Evolutionary conservation across 192 early-diverging fungal genomes (phyloP).

Genomic region (Coemansia sp.): DNA sequence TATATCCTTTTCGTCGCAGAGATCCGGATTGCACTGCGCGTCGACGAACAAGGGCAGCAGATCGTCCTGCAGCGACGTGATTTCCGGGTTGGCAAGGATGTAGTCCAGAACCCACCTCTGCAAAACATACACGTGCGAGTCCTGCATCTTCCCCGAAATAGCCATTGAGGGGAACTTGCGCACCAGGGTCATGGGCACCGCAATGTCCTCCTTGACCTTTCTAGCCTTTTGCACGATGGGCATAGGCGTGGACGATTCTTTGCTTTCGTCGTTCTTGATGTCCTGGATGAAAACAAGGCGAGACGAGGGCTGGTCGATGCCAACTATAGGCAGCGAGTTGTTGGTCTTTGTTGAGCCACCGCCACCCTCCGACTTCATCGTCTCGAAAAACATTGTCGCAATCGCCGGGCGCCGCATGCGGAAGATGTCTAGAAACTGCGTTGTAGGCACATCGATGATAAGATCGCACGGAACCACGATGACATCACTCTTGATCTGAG

Average conservation of each 20-base stretch:
- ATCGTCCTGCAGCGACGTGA: conserved; percentile 78
- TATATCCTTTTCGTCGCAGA: conserved; percentile 50
- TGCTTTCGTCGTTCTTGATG: conserved; percentile 1
- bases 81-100: conserved; percentile 62
- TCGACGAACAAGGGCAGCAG: conserved; percentile 85
- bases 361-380: conserved; percentile 69
- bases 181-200: conserved; percentile 57
- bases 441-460: conserved; percentile 80
- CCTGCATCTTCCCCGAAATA: conserved; percentile 78
- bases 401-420: conserved; percentile 78
- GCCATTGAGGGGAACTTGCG: conserved; percentile 77
- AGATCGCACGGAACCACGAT: conserved; percentile 91
- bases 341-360: conserved; percentile 49
- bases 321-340: conserved; percentile 26
- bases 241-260: not conserved
- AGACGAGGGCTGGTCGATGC: conserved; percentile 53
- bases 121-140: conserved; percentile 92
- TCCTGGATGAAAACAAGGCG: conserved; percentile 49
- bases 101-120: conserved; percentile 92
- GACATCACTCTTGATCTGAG: conserved; percentile 88
- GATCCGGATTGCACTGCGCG: conserved; percentile 75
- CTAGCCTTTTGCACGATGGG: not conserved
- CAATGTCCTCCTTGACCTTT: conserved; percentile 19
- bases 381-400: conserved; percentile 81
- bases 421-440: conserved; percentile 81